Evolutionary conservation across 345 rosid genomes (phyloP).

Genomic region (Salix exigua): DNA sequence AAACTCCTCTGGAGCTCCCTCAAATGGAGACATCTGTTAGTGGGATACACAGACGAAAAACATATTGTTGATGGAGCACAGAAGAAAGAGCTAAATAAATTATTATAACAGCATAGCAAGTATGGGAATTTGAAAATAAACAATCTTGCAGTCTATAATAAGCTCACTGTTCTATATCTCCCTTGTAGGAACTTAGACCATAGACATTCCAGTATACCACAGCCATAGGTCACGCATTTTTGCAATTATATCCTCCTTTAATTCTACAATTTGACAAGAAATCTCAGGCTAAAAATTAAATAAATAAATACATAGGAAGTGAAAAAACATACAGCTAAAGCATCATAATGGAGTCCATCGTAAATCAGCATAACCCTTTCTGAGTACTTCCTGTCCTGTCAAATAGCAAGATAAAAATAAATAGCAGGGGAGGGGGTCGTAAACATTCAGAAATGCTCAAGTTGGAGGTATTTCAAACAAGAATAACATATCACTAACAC

Average conservation of each 20-base stretch:
- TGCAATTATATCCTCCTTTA: background rate
- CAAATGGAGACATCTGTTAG: constrained; percentile 68
- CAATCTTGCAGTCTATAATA: background rate
- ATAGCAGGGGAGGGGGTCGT: background rate
- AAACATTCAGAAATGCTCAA: background rate
- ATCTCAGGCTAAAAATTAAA: background rate
- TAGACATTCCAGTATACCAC: background rate
- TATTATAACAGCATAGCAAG: background rate
- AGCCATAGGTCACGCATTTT: background rate
- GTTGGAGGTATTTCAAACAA: background rate
- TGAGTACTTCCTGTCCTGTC: constrained; percentile 57
- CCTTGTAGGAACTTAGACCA: background rate
- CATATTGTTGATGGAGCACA: background rate
- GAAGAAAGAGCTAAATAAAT: background rate
- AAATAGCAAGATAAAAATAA: constrained; percentile 12
- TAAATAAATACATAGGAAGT: background rate
- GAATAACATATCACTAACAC: background rate
- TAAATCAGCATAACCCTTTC: constrained; percentile 90
- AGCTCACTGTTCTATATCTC: background rate
- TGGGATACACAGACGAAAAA: background rate
- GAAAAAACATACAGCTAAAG: constrained; percentile 66
- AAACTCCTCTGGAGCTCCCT: constrained; percentile 86
- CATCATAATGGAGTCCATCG: constrained; percentile 95
- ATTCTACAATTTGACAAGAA: background rate
- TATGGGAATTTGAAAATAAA: too few relatives aligned